Conservation (phyloP, 2,329 filamentous ascomycete species). For the Clonostachys rhizophaga region DNA sequence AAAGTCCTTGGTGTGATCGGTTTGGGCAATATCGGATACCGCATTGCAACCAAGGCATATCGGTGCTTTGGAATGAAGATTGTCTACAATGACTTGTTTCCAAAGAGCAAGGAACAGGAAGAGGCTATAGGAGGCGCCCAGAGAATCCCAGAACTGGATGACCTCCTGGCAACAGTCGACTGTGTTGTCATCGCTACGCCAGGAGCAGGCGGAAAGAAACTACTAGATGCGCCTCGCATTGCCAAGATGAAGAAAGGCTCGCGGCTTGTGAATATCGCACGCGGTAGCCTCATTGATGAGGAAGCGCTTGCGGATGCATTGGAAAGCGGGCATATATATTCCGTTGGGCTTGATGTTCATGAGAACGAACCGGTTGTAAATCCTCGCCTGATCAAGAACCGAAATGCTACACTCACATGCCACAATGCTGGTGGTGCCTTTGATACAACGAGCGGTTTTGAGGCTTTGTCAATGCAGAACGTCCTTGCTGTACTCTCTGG, state of each 20-base stretch:
- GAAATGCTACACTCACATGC: constrained; percentile 37
- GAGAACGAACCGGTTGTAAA: constrained; percentile 27
- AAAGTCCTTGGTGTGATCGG: constrained; percentile 56
- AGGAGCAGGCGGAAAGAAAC: constrained; percentile 21
- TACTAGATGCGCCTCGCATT: constrained; percentile 35
- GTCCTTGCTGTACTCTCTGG: constrained; percentile 39
- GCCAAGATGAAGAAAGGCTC: constrained; percentile 42
- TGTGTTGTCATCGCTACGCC: constrained; percentile 48
- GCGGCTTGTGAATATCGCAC: constrained; percentile 44
- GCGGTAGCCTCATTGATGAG: constrained; percentile 6
- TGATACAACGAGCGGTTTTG: constrained; percentile 48
- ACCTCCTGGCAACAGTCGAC: constrained; percentile 38
- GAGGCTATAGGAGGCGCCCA: constrained; percentile 34
- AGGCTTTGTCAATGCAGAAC: constrained; percentile 49
- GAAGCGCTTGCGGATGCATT: constrained; percentile 7
- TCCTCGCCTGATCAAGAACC: constrained; percentile 19
- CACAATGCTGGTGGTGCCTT: constrained; percentile 52
- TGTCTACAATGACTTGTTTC: constrained; percentile 42
- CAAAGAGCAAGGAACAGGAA: constrained; percentile 32
- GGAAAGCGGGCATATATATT: constrained; percentile 5
- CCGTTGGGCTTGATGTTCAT: constrained; percentile 8
- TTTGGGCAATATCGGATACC: constrained; percentile 49
- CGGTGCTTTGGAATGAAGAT: constrained; percentile 53
- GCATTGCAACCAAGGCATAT: constrained; percentile 50
- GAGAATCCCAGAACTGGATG: constrained; percentile 36